Conservation (phyloP, 805 yeast species). For the Ogataea methanolica region DNA sequence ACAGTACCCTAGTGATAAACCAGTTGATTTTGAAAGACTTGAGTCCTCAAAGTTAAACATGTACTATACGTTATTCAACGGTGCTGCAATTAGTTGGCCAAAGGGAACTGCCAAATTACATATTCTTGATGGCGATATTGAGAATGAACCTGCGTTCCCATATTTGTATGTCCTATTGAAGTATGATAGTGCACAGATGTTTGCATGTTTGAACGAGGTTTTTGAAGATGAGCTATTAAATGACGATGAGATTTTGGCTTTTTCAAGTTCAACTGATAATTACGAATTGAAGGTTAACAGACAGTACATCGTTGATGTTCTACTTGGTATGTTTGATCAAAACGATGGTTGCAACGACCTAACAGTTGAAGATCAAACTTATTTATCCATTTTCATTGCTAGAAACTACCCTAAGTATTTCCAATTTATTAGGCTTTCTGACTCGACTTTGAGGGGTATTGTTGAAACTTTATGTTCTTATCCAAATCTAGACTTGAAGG, state of each 20-base stretch:
- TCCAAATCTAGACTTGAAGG: slow-evolving; percentile 31
- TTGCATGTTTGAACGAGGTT: slow-evolving; percentile 71
- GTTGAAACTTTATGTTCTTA: slow-evolving; percentile 46
- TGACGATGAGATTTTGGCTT: slow-evolving; percentile 41
- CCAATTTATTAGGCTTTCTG: slow-evolving; percentile 76
- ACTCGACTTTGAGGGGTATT: slow-evolving; percentile 44
- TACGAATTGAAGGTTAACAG: slow-evolving; percentile 45
- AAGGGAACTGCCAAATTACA: slow-evolving; percentile 31
- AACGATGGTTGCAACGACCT: slow-evolving; percentile 25
- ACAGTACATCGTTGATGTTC: slow-evolving; percentile 72
- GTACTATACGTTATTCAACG: slow-evolving; percentile 58
- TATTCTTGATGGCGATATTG: slow-evolving; percentile 21
- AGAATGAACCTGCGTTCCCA: slow-evolving; percentile 58
- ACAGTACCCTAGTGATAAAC: slow-evolving; percentile 68
- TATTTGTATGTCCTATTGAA: slow-evolving; percentile 56
- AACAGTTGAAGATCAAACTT: slow-evolving; percentile 25
- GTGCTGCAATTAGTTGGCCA: slow-evolving; percentile 46
- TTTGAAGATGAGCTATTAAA: slow-evolving; percentile 78
- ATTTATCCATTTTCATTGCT: slow-evolving; percentile 67
- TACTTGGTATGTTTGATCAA: slow-evolving; percentile 52
- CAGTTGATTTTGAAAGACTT: slow-evolving; percentile 33
- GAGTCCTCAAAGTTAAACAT: slow-evolving; percentile 44
- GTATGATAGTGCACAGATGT: slow-evolving; percentile 52
- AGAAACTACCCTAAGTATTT: slow-evolving; percentile 79
- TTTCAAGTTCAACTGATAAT: slow-evolving; percentile 15